Conservation (phyloP, 2,329 filamentous ascomycete genomes). For the Fusarium tupiense region DNA sequence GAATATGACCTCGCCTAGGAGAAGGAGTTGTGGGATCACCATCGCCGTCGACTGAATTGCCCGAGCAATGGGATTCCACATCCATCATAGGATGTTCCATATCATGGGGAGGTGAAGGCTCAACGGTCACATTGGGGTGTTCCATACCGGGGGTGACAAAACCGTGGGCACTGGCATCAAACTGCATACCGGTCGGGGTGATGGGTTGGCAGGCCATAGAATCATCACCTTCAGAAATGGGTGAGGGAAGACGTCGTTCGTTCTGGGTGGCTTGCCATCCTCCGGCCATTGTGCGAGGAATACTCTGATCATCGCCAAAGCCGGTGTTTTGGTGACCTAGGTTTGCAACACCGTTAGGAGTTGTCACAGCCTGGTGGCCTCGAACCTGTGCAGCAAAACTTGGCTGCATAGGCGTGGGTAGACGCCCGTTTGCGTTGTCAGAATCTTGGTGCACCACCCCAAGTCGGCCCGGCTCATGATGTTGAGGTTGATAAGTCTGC, state of each 20-base stretch:
- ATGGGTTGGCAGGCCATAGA: constrained; percentile 52
- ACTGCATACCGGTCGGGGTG: constrained; percentile 45
- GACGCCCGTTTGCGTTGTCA: constrained; percentile 53
- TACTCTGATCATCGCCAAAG: constrained; percentile 53
- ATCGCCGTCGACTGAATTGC: constrained; percentile 43
- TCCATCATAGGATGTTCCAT: constrained; percentile 55
- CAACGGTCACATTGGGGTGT: constrained; percentile 19
- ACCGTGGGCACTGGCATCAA: constrained; percentile 48
- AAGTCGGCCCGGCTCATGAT: constrained; percentile 9
- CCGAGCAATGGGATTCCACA: constrained; percentile 42
- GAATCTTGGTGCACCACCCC: constrained; percentile 27
- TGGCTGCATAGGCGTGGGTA: constrained; percentile 69
- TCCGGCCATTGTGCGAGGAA: constrained; percentile 60
- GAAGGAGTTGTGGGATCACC: constrained; percentile 56
- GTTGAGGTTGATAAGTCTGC: constrained; percentile 47
- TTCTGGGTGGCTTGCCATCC: constrained; percentile 65
- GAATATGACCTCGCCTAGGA: constrained; percentile 64
- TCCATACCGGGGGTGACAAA: constrained; percentile 45
- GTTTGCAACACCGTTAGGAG: constrained; percentile 50
- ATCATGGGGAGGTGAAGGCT: constrained; percentile 46
- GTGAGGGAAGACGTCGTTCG: constrained; percentile 65
- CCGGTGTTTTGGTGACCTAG: constrained; percentile 53
- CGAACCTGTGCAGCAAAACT: constrained; percentile 65
- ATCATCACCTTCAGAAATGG: constrained; percentile 68
- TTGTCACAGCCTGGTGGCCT: constrained; percentile 58